Conservation (phyloP, 768 basidiomycete species). For the Pleurotus djamor region DNA sequence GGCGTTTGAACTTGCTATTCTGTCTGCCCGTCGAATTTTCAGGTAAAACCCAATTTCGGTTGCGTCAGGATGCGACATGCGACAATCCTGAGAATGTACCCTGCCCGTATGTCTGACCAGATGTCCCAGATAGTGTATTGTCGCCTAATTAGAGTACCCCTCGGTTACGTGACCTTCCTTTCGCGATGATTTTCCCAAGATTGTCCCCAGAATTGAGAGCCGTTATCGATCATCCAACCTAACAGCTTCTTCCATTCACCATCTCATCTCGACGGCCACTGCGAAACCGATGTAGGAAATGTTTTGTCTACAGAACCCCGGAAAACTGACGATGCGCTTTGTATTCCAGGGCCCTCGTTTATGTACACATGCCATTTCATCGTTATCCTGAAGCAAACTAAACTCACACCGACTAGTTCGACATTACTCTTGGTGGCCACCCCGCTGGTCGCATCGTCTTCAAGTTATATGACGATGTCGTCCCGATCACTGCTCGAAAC, state of each 20-base stretch:
- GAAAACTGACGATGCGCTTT: not conserved
- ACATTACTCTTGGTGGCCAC: constrained; percentile 47
- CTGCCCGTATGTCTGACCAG: no score
- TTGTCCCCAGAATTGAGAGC: no score
- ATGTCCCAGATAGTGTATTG: no score
- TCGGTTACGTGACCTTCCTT: no score
- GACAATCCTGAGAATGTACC: no score
- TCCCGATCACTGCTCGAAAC: constrained; percentile 75
- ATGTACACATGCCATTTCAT: not conserved
- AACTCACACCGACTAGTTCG: constrained; percentile 45
- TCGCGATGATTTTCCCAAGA: no score
- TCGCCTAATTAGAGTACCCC: no score
- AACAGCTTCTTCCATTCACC: not conserved
- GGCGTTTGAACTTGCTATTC: no score
- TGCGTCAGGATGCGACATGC: no score
- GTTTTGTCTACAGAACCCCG: not conserved
- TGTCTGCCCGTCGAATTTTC: no score
- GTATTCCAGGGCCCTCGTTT: not conserved
- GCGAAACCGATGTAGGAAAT: not conserved
- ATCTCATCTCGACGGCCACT: not conserved
- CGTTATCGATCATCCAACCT: not conserved
- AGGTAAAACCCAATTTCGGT: no score
- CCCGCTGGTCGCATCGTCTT: constrained; percentile 65
- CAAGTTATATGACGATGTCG: constrained; percentile 80
- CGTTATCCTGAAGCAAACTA: no score